A percentile compares a stretch with the other conserved stretches of the same genome.
Evolutionary conservation across 148 eudicot species (phyloP).

Genomic region (Rhododendron kiyosumense): DNA sequence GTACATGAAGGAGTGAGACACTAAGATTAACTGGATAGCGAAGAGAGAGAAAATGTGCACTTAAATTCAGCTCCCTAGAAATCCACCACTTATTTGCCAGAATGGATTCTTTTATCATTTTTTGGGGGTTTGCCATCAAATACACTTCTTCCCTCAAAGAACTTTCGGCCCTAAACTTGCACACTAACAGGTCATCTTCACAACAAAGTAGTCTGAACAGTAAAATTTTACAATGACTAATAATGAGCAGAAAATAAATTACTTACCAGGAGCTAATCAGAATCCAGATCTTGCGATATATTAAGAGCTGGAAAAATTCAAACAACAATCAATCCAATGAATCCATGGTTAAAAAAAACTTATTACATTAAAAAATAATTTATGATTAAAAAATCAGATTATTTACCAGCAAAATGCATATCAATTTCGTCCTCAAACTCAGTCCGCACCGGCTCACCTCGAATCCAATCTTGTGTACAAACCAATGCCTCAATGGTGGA

Average conservation of each 20-base stretch:
- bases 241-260: not conserved
- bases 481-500: slow-evolving; percentile 10
- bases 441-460: not conserved
- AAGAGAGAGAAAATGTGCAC: not conserved
- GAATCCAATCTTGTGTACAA: slow-evolving; percentile 15
- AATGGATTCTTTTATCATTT: not conserved
- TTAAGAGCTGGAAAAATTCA: not conserved
- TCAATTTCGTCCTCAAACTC: slow-evolving; percentile 17
- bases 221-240: not conserved
- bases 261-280: not conserved
- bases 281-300: not conserved
- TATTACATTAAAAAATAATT: not conserved
- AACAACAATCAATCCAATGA: not conserved
- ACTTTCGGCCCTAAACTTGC: not conserved
- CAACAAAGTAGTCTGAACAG: not conserved
- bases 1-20: not conserved
- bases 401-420: slow-evolving; percentile 14
- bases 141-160: not conserved
- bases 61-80: not conserved
- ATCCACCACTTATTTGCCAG: not conserved
- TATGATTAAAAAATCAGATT: not conserved
- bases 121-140: not conserved
- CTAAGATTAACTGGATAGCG: not conserved
- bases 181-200: not conserved
- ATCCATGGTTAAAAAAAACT: not conserved